phyloP scores from a whole-genome alignment of 176 grass and related monocot genomes.

The Avena atlantica region DNA sequence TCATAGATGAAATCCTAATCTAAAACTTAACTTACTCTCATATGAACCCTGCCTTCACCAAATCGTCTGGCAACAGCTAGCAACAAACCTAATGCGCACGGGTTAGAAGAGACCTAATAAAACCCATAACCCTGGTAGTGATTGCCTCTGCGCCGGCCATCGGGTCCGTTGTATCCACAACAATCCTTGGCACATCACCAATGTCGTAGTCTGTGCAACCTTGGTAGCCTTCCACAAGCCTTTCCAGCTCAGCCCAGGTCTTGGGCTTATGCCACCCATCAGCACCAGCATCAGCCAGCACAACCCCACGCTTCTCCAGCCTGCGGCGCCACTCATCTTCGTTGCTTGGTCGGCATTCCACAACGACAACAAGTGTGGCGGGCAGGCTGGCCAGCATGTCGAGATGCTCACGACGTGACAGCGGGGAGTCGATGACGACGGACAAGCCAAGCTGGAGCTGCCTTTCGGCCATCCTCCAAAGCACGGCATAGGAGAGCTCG shows the following conservation, averaged over 20 bases:
- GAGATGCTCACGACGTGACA: conserved; percentile 65
- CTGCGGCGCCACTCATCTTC: conserved; percentile 62
- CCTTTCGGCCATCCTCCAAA: conserved; percentile 60
- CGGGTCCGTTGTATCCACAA: conserved; percentile 71
- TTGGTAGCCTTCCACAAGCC: conserved; percentile 64
- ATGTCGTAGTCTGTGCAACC: conserved; percentile 73
- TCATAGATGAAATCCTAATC: not conserved
- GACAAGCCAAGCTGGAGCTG: conserved; percentile 72
- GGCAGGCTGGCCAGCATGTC: conserved; percentile 48
- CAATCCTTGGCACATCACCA: conserved; percentile 60
- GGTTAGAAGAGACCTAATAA: conserved; percentile 52
- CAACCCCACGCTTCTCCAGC: conserved; percentile 59
- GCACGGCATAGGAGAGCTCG: conserved; percentile 76
- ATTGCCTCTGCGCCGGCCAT: not conserved
- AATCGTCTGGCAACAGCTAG: not conserved
- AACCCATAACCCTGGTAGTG: conserved; percentile 47
- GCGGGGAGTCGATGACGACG: conserved; percentile 70
- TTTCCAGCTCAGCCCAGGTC: conserved; percentile 67
- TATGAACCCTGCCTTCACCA: not conserved
- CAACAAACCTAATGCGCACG: conserved; percentile 5
- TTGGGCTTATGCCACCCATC: conserved; percentile 77
- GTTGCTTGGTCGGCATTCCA: conserved; percentile 69
- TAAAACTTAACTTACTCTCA: not conserved
- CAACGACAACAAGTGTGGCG: conserved; percentile 47
- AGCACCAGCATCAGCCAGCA: not conserved